Conservation (phyloP, 805 yeast genomes). For the Metschnikowia lachancei region DNA sequence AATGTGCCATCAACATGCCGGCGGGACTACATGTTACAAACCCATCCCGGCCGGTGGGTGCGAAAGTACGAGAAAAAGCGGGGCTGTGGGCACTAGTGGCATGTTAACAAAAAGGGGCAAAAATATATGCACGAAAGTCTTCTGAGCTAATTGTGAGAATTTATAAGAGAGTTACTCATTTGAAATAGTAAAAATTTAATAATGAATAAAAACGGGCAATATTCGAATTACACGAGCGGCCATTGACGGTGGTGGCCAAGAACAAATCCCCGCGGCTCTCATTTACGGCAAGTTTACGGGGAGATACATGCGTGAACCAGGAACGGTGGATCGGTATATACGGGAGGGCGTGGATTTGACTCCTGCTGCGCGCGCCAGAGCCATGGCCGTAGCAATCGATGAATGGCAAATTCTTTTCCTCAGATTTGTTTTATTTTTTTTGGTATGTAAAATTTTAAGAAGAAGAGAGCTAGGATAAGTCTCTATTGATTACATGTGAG, state of each 20-base stretch:
- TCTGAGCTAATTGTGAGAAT: background rate
- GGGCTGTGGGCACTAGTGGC: slow-evolving; percentile 3
- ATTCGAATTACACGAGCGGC: no score
- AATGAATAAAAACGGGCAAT: background rate
- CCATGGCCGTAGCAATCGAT: background rate
- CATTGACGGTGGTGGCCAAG: background rate
- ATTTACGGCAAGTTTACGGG: slow-evolving; percentile 15
- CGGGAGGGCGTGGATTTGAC: slow-evolving; percentile 4
- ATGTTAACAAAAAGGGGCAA: background rate
- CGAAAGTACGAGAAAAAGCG: slow-evolving; percentile 6
- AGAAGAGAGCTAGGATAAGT: no score
- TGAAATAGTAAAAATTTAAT: no score
- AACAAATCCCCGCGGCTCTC: slow-evolving; percentile 3
- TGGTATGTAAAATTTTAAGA: no score
- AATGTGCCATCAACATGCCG: slow-evolving; percentile 8
- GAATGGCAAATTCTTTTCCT: no score
- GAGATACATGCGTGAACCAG: slow-evolving; percentile 5
- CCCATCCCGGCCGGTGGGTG: slow-evolving; percentile 4
- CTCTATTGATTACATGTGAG: no score
- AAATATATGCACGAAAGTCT: background rate
- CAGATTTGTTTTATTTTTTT: no score
- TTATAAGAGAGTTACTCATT: no score
- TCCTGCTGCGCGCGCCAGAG: slow-evolving; percentile 1
- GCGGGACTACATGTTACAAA: slow-evolving; percentile 4
- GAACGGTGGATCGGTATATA: slow-evolving; percentile 5